Evolutionary conservation across 2,329 filamentous ascomycete genomes (phyloP), one percentile per base, ranked within the genome.

Genomic region (Shiraia sp.): DNA sequence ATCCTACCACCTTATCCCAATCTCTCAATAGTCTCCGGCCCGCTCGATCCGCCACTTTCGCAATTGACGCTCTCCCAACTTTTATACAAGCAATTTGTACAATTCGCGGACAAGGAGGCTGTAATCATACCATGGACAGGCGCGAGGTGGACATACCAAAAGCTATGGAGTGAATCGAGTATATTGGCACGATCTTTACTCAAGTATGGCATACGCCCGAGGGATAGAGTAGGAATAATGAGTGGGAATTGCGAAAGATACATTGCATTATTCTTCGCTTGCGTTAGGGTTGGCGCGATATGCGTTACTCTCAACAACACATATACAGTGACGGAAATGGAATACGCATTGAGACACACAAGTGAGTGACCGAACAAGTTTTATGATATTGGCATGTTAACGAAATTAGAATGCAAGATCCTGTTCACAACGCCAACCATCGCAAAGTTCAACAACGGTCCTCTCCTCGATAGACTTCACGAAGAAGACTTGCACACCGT

Each of bases 301-400:
- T 74, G 90, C 37, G 87, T 90, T 19, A 88, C 90, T 31, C 73
- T 91, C 52, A 91, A 91, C 72, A 91, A 90, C 70, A 91, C 87
- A 0, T 91, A 91, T 63, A 91, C 87, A 1, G 77, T 83, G 2
- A 80, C 79, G 1, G 87, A 91, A 69, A 82, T 86, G 33, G 78
- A 83, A 63, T 86, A 87, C 66, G 87, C 85, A 8, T 68, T 91
- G 19, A 78, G 79, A 40, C 88, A 90, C 59, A 83, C 85, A 12
- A 82, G 83, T 86, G 69, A 53, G 74, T 65, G 13, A 27, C 13
- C 6, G 9, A 7, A 25, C 10, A 5, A n/a, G 5, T 4, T n/a
- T 2, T 10, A 36, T 6, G 17, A 16, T 16, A n/a, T 9, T 3
- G 2, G 25, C 13, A 19, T 12, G 36, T 57, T 32, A 14, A 28